These are phyloP conservation scores for Cercospora citrullina DNA, from an alignment of 2,329 filamentous ascomycete species.

Conservation along the genomic window DNA sequence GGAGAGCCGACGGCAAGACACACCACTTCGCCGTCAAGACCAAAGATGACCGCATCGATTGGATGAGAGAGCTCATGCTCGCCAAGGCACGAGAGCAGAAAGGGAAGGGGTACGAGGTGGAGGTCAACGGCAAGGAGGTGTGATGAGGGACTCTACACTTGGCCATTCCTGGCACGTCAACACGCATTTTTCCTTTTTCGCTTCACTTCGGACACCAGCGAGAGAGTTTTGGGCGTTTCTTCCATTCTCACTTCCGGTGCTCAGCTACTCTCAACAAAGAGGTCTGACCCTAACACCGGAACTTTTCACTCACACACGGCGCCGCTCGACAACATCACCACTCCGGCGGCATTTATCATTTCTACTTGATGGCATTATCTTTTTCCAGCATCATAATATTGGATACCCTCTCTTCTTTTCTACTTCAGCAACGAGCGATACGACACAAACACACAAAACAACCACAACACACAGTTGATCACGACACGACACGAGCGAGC, in stretches of 20 bases:
- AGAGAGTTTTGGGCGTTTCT: slow-evolving; percentile 5
- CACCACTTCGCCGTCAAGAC: slow-evolving; percentile 91
- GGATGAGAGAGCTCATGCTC: slow-evolving; percentile 93
- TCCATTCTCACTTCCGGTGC: not conserved
- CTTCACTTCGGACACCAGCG: not conserved
- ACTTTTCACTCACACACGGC: not conserved
- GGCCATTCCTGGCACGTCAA: not conserved
- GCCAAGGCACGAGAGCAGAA: slow-evolving; percentile 85
- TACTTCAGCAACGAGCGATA: not conserved
- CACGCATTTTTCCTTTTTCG: not conserved
- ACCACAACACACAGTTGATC: not conserved
- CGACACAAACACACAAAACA: not conserved
- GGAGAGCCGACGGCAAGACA: slow-evolving; percentile 58
- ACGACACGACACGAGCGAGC: slow-evolving; percentile 1
- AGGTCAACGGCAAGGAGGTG: slow-evolving; percentile 63
- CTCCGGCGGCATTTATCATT: not conserved
- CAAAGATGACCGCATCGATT: slow-evolving; percentile 90
- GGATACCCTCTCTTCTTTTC: slow-evolving; percentile 2
- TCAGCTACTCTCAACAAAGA: not conserved
- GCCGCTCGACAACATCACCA: not conserved
- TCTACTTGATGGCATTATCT: not conserved
- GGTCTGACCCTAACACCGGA: not conserved
- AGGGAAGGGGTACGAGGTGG: slow-evolving; percentile 78
- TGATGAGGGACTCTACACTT: slow-evolving; percentile 9
- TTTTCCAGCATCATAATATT: not conserved